A percentile compares a stretch with the other conserved stretches of the same genome.
phyloP scores from a whole-genome alignment of 352 stramenopile genomes.

The Blastocystis sp. region DNA sequence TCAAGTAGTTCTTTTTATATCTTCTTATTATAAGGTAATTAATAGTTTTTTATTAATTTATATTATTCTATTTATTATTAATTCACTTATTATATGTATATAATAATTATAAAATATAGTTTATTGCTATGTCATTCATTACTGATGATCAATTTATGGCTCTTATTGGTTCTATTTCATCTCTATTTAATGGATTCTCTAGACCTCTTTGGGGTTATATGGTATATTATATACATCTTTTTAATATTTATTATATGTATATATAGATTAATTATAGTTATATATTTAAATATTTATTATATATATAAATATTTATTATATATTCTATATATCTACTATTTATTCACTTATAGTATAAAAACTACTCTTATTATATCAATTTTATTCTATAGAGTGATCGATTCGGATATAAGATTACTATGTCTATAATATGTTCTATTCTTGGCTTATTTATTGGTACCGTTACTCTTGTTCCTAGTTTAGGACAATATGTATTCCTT shows the following conservation, averaged over 20 bases:
- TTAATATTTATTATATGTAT: too few relatives aligned
- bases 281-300: too few relatives aligned
- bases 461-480: not conserved
- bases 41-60: too few relatives aligned
- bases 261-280: too few relatives aligned
- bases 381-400: constrained; percentile 25
- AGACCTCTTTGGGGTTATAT: constrained; percentile 25
- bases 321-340: too few relatives aligned
- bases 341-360: too few relatives aligned
- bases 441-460: constrained; percentile 10
- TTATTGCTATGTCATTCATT: constrained; percentile 30
- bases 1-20: constrained; percentile 29
- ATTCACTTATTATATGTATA: too few relatives aligned
- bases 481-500: constrained; percentile 11
- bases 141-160: constrained; percentile 15
- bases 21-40: constrained; percentile 32
- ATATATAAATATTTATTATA: too few relatives aligned
- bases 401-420: constrained; percentile 31
- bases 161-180: constrained; percentile 16
- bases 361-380: too few relatives aligned
- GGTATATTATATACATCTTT: not conserved
- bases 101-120: too few relatives aligned
- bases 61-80: too few relatives aligned
- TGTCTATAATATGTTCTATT: not conserved
- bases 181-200: constrained; percentile 26